Conservation (phyloP, 139 green algal genomes). For the Closterium sp. region DNA sequence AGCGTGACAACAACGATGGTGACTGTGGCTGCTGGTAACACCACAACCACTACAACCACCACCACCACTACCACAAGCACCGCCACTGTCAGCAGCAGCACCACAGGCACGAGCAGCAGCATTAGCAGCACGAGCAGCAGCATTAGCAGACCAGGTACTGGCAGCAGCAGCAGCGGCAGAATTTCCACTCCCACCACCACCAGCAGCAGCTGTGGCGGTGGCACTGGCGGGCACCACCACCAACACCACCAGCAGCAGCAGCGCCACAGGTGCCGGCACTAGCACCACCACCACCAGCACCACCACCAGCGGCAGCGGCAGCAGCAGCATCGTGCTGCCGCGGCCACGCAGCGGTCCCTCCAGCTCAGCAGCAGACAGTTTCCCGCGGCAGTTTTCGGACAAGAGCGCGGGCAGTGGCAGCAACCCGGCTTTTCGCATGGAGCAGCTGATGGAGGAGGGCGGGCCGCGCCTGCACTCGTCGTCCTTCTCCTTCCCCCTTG, state of each 20-base stretch:
- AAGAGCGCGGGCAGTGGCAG: not conserved
- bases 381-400: not conserved
- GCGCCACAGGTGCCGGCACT: too few relatives aligned
- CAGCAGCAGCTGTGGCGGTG: not conserved
- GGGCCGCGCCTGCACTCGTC: not conserved
- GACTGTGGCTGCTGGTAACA: not conserved
- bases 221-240: too few relatives aligned
- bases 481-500: not conserved
- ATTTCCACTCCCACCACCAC: not conserved
- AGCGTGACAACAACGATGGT: not conserved
- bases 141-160: not conserved
- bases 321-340: not conserved
- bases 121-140: not conserved
- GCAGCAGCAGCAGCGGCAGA: not conserved
- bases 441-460: not conserved
- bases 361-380: not conserved
- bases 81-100: not conserved
- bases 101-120: too few relatives aligned
- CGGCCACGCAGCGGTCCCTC: not conserved
- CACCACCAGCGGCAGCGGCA: too few relatives aligned
- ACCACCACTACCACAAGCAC: not conserved
- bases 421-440: not conserved
- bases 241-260: not conserved
- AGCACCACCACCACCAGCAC: not conserved
- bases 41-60: not conserved